Percentiles rank a stretch among this genome's conserved stretches.
Conservation (phyloP, 2,329 filamentous ascomycete genomes). For the Pleurostoma richardsiae region DNA sequence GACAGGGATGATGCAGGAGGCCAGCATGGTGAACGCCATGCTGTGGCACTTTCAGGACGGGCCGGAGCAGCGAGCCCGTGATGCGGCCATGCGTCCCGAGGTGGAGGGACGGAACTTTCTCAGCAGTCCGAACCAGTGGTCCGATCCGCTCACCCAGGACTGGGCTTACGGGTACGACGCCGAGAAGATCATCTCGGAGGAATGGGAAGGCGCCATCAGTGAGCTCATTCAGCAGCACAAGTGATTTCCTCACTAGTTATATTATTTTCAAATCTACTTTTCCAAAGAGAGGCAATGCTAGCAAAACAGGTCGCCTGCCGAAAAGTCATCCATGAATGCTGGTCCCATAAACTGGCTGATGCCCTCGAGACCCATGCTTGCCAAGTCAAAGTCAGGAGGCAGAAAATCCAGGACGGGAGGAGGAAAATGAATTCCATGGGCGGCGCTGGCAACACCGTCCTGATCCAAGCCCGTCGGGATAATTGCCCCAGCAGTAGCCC, state of each 20-base stretch:
- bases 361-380: too few relatives aligned
- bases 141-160: constrained; percentile 35
- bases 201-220: constrained; percentile 12
- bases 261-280: too few relatives aligned
- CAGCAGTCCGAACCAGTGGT: constrained; percentile 42
- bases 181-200: constrained; percentile 26
- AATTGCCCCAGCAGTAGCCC: too few relatives aligned
- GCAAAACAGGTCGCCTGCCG: too few relatives aligned
- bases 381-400: too few relatives aligned
- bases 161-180: constrained; percentile 47
- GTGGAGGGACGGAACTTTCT: constrained; percentile 27
- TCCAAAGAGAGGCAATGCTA: too few relatives aligned
- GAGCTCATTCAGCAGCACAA: not conserved
- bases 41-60: constrained; percentile 43
- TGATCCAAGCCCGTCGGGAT: too few relatives aligned
- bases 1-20: constrained; percentile 33
- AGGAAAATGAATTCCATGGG: too few relatives aligned
- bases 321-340: too few relatives aligned
- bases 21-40: constrained; percentile 36
- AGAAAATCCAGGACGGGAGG: too few relatives aligned
- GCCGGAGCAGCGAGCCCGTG: constrained; percentile 31
- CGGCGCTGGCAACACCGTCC: too few relatives aligned
- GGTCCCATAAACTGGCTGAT: too few relatives aligned
- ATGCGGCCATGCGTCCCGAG: constrained; percentile 33
- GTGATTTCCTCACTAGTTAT: not conserved